These are phyloP conservation scores for Porcisia deanei DNA, from an alignment of 208 protist species.

Conservation along the genomic window DNA sequence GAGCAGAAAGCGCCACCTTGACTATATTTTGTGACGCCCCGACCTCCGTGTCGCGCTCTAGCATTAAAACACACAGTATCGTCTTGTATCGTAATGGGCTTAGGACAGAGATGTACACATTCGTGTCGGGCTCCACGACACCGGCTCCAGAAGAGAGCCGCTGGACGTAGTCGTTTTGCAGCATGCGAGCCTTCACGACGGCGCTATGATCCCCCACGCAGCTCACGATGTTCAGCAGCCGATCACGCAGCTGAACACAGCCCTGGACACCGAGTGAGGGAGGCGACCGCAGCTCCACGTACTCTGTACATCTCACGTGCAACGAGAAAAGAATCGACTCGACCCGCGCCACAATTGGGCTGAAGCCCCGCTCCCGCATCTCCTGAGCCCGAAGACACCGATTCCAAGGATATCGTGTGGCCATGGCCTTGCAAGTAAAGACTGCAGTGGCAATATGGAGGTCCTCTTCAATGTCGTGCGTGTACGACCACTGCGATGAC, in stretches of 20 bases:
- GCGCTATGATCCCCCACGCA: slow-evolving; percentile 49
- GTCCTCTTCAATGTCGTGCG: slow-evolving; percentile 54
- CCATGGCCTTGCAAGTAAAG: slow-evolving; percentile 66
- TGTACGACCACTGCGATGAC: slow-evolving; percentile 23
- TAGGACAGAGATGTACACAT: slow-evolving; percentile 41
- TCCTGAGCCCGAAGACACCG: slow-evolving; percentile 9
- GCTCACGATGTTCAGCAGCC: slow-evolving; percentile 47
- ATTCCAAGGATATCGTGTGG: slow-evolving; percentile 18
- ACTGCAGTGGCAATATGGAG: slow-evolving; percentile 67
- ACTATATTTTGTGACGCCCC: slow-evolving; percentile 27
- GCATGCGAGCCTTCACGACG: slow-evolving; percentile 32
- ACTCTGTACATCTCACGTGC: slow-evolving; percentile 38
- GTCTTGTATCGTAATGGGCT: slow-evolving; percentile 47
- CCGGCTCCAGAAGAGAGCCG: slow-evolving; percentile 28
- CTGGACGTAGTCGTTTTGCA: slow-evolving; percentile 36
- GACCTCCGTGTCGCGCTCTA: slow-evolving; percentile 35
- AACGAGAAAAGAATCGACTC: slow-evolving; percentile 65
- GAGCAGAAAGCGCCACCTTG: slow-evolving; percentile 44
- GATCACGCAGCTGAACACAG: slow-evolving; percentile 41
- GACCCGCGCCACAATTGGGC: slow-evolving; percentile 38
- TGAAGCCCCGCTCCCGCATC: slow-evolving; percentile 24
- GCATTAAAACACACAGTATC: slow-evolving; percentile 45
- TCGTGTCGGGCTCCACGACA: slow-evolving; percentile 19
- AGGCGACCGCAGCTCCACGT: slow-evolving; percentile 46
- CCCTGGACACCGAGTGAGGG: slow-evolving; percentile 46